These are phyloP conservation scores for Oidiodendron maius DNA, from an alignment of 495 filamentous ascomycete species.

Conservation along the genomic window DNA sequence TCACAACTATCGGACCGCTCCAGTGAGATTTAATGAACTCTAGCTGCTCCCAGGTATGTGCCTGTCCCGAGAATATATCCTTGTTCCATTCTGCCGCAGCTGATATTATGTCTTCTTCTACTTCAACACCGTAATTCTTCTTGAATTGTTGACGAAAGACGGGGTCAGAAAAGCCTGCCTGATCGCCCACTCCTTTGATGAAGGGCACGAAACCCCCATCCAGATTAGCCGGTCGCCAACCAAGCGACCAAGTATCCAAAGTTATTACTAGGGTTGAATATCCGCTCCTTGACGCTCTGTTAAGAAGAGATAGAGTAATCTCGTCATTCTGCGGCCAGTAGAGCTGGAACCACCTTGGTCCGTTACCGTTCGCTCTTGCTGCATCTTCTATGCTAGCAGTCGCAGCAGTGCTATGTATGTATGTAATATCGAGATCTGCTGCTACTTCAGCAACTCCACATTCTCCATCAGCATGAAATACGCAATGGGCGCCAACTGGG, in stretches of 20 bases:
- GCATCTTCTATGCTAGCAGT: slow-evolving; percentile 48
- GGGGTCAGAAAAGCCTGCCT: slow-evolving; percentile 23
- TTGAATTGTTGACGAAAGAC: slow-evolving; percentile 21
- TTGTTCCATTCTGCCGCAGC: slow-evolving; percentile 21
- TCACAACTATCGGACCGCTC: slow-evolving; percentile 47
- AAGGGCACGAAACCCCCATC: slow-evolving; percentile 54
- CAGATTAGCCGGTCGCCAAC: slow-evolving; percentile 59
- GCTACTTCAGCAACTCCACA: slow-evolving; percentile 41
- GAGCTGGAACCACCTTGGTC: slow-evolving; percentile 55
- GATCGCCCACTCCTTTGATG: slow-evolving; percentile 29
- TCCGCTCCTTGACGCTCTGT: slow-evolving; percentile 45
- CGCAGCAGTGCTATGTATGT: not conserved
- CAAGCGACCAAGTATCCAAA: slow-evolving; percentile 60
- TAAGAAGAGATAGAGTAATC: slow-evolving; percentile 47
- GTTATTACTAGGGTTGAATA: slow-evolving; percentile 58
- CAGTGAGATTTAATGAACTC: slow-evolving; percentile 45
- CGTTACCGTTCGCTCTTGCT: slow-evolving; percentile 44
- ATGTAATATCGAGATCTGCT: not conserved
- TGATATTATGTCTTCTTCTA: slow-evolving; percentile 9
- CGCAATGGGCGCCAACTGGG: slow-evolving; percentile 56
- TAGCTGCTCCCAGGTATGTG: slow-evolving; percentile 57
- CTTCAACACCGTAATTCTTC: slow-evolving; percentile 10
- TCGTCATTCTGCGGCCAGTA: slow-evolving; percentile 54
- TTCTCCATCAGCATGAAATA: slow-evolving; percentile 51
- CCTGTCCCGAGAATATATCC: slow-evolving; percentile 12